A percentile compares a stretch with the other conserved stretches of the same genome.
Evolutionary conservation across 495 filamentous ascomycete species (phyloP).

Genomic region (Penicillium paxilli): DNA sequence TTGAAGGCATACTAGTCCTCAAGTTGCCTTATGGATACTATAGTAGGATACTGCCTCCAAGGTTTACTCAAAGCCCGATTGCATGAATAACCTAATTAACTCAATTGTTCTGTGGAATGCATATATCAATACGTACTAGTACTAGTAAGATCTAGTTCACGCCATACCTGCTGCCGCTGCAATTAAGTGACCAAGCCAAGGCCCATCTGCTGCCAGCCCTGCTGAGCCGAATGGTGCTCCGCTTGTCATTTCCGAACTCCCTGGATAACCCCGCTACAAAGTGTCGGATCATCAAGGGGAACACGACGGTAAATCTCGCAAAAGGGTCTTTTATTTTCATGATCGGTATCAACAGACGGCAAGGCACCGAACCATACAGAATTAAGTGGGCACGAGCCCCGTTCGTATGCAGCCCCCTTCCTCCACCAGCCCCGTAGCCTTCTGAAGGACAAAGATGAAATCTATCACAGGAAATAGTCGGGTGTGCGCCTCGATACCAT

Average conservation of each 20-base stretch:
- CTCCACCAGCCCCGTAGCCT: slow-evolving; percentile 34
- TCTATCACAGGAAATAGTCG: slow-evolving; percentile 93
- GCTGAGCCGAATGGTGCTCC: background rate
- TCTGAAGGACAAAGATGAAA: slow-evolving; percentile 27
- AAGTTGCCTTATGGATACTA: too few relatives aligned
- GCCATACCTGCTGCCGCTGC: background rate
- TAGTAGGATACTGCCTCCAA: too few relatives aligned
- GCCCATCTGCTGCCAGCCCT: background rate
- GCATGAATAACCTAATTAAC: too few relatives aligned
- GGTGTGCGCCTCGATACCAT: slow-evolving; percentile 98
- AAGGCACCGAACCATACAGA: slow-evolving; percentile 41
- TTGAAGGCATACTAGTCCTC: too few relatives aligned
- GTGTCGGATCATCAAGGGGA: background rate
- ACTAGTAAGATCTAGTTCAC: too few relatives aligned
- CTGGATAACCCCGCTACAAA: background rate
- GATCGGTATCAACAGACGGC: slow-evolving; percentile 50
- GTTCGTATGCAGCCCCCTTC: slow-evolving; percentile 32
- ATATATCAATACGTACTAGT: too few relatives aligned
- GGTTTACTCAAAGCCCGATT: too few relatives aligned
- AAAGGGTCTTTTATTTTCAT: slow-evolving; percentile 48
- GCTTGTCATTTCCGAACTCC: background rate
- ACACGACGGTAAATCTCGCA: slow-evolving; percentile 16
- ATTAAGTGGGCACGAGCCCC: slow-evolving; percentile 36
- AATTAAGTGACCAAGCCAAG: background rate
- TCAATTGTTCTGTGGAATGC: background rate